Base-by-base conservation (phyloP, 495 filamentous ascomycete species). In the Penicillium atrosanguineum region DNA sequence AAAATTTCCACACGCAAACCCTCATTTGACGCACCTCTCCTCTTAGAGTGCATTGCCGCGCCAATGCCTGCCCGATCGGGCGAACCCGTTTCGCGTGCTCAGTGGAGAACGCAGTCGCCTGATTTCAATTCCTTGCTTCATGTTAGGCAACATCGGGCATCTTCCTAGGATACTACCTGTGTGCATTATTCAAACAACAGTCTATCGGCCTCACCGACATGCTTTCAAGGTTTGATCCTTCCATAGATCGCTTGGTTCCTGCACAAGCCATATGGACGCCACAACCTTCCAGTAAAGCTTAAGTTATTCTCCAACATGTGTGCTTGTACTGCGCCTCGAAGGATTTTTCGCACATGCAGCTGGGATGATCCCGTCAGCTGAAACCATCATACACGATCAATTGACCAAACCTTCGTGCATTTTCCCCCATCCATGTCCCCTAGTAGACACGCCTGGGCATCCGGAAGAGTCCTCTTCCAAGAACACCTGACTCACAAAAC, bases 1-100 rank as follows among this genome's bases (percentile, higher is more conserved):
- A 31, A 2, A 14, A 14, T 11, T 14, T 14, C 28, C 3, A 34
- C 3, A 31, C 7, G 11, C 1, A 34, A 34, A 4, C 14, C 31
- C 31, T 23, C 44, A 23, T 14, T 25, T 23, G 12, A 12, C 5
- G 14, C 15, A 34, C 9, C n/a, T 44, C 18, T 41, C n/a, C 40
- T 42, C 42, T 23, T 31, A 44, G n/a, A 75, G 57, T 87, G 84
- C 23, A 86, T 67, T 41, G 70, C 69, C 40, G 82, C 84, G 44
- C 85, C 83, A 60, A 39, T 56, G 53, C 34, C 29, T 53, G 25
- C 57, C 57, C 53, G 44, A 56, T 60, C 7, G 49, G 53, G 57
- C 8, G 40, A 53, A 8, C 40, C 55, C 49, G 37, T 50, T 50
- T 46, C 9, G 47, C 45, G 6, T 25, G 36, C 23, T 23, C 23